Base-by-base conservation (phyloP, 371 early-diverging fungal species). In the Spiromyces aspiralis region DNA sequence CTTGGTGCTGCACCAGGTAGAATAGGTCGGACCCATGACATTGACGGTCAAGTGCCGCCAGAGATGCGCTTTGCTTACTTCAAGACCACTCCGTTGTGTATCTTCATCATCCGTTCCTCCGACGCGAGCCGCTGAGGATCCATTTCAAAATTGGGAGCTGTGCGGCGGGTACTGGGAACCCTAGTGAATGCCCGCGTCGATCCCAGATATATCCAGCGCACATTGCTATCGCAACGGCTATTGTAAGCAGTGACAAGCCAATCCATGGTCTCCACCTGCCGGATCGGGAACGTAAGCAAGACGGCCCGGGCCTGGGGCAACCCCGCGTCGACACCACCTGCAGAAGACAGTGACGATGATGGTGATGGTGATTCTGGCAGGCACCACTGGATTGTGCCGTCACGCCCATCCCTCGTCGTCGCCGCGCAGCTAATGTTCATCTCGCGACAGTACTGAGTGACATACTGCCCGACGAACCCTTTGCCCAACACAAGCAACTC, bases 271-370 rank as follows among this genome's bases (percentile, higher is more conserved):
- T 28, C 50, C 13, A 35, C 44, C 27, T 67, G 69, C 23, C 59
- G 50, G 13, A 78, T 12, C 0, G 79, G 79, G 44, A 78, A 78
- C 1, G 77, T 78, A 4, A 78, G 51, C 13, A 78, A 53, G 23
- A 78, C 43, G 0, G 69, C 45, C 16, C 47, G 6, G 4, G 75
- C 70, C 0, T 25, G 41, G 1, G 79, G 79, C 25, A 66, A 24
- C 25, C 16, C 50, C 21, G 28, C 28, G 4, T 41, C 24, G 3
- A 2, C 45, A n/a, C 19, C 42, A n/a, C 51, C 59, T 19, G 48
- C 25, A n/a, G n/a, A n/a, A n/a, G n/a, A n/a, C n/a, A n/a, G n/a
- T n/a, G n/a, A n/a, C n/a, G n/a, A n/a, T n/a, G n/a, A n/a, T n/a
- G n/a, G n/a, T n/a, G n/a, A n/a, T n/a, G n/a, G n/a, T n/a, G n/a